Percentiles rank a stretch among this genome's conserved stretches.
phyloP scores from a whole-genome alignment of 2,329 filamentous ascomycete genomes.

The Emmonsia crescens region DNA sequence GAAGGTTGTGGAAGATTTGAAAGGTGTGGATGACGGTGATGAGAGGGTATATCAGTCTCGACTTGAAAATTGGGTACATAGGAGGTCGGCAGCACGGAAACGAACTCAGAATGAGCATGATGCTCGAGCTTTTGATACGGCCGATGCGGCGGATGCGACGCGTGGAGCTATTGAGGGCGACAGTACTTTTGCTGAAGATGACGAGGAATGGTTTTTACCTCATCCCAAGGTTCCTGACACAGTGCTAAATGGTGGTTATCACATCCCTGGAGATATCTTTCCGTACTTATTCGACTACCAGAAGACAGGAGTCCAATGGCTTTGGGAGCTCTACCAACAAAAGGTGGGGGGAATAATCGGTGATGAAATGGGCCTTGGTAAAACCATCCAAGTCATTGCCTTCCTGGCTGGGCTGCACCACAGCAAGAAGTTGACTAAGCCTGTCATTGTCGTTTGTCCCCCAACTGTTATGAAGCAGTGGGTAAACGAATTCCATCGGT shows the following conservation, averaged over 20 bases:
- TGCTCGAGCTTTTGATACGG: constrained; percentile 22
- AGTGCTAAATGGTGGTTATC: constrained; percentile 61
- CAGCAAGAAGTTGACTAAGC: constrained; percentile 71
- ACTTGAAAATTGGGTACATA: constrained; percentile 61
- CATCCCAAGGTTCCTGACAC: constrained; percentile 74
- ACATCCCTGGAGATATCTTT: constrained; percentile 82
- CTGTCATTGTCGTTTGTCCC: constrained; percentile 83
- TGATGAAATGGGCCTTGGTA: constrained; percentile 98
- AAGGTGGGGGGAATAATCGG: constrained; percentile 88
- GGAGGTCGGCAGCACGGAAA: constrained; percentile 50
- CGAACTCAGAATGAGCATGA: constrained; percentile 31
- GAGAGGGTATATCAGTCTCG: constrained; percentile 68
- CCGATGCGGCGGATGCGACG: neutral
- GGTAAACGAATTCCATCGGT: constrained; percentile 96
- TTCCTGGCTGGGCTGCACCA: constrained; percentile 88
- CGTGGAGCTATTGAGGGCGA: constrained; percentile 33
- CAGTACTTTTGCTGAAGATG: constrained; percentile 15
- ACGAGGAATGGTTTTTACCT: constrained; percentile 70
- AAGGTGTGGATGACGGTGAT: constrained; percentile 75
- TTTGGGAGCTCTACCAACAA: constrained; percentile 83
- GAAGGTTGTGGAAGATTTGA: constrained; percentile 44
- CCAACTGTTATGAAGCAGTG: constrained; percentile 94
- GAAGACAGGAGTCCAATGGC: constrained; percentile 92
- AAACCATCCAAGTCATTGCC: constrained; percentile 72
- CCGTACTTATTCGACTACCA: constrained; percentile 93